Evolutionary conservation across 179 eudicot genomes (phyloP).

Genomic region (Vitellaria paradoxa): DNA sequence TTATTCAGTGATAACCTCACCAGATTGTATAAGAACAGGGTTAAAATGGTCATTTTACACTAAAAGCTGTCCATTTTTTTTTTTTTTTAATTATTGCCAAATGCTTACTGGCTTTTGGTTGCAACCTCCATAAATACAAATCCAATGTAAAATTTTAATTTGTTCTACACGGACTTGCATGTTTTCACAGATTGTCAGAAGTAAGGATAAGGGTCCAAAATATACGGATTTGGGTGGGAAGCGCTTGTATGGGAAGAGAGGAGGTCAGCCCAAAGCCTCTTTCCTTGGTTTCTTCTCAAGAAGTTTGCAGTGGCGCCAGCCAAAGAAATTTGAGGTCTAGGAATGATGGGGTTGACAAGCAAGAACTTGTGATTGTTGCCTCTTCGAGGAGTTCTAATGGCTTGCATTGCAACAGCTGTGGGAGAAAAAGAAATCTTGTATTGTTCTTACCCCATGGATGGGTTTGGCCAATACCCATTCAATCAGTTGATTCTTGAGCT

Average conservation of each 20-base stretch:
- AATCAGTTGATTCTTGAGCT: slow-evolving; percentile 23
- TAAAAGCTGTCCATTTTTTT: no score
- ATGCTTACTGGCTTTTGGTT: no score
- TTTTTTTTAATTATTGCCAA: no score
- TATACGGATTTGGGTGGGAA: slow-evolving; percentile 90
- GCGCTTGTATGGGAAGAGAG: slow-evolving; percentile 67
- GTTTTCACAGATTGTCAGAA: slow-evolving; percentile 78
- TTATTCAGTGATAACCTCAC: no score
- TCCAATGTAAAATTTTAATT: background rate
- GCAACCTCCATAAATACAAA: no score
- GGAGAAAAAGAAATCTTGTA: background rate
- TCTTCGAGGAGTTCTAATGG: background rate
- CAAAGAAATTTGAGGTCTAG: slow-evolving; percentile 89
- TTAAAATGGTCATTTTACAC: no score
- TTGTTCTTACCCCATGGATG: background rate
- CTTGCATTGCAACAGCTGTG: slow-evolving; percentile 5
- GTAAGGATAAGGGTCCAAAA: slow-evolving; percentile 74
- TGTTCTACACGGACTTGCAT: background rate
- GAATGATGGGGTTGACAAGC: background rate
- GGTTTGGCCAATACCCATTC: slow-evolving; percentile 15
- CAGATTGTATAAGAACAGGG: no score
- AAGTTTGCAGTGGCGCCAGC: slow-evolving; percentile 79
- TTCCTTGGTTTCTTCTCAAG: slow-evolving; percentile 63
- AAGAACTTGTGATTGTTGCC: slow-evolving; percentile 1
- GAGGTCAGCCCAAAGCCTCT: slow-evolving; percentile 51